Evolutionary conservation across 768 basidiomycete genomes (phyloP).

Genomic region (Mycena galopus): DNA sequence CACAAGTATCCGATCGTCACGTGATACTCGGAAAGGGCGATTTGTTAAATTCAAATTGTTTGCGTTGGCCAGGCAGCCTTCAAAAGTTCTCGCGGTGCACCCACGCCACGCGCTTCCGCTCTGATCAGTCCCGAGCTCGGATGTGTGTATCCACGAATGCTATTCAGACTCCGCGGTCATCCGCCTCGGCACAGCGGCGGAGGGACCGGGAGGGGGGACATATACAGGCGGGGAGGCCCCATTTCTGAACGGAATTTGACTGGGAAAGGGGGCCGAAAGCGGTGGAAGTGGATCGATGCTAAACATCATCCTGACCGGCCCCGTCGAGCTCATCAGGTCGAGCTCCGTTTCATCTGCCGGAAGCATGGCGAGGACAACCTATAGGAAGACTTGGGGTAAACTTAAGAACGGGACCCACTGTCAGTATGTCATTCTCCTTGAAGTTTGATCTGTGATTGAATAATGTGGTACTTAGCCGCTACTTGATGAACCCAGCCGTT

Average conservation of each 20-base stretch:
- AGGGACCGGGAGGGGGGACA: neutral
- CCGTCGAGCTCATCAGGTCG: conserved; percentile 56
- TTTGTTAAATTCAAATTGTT: neutral
- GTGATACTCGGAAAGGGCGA: neutral
- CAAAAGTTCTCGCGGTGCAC: no score
- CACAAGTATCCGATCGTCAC: no score
- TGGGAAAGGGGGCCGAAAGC: conserved; percentile 33
- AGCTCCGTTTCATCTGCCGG: no score
- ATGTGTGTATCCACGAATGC: no score
- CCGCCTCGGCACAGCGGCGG: conserved; percentile 17
- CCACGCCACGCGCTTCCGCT: no score
- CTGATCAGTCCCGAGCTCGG: no score
- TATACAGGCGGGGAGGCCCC: conserved; percentile 18
- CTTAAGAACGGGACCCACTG: no score
- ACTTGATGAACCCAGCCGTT: no score
- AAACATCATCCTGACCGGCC: conserved; percentile 63
- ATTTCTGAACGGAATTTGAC: conserved; percentile 36
- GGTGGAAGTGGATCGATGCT: conserved; percentile 56
- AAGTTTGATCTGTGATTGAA: neutral
- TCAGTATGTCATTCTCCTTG: conserved; percentile 2
- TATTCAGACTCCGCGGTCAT: conserved; percentile 15
- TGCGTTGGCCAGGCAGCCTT: no score
- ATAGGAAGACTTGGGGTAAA: no score
- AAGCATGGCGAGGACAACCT: no score
- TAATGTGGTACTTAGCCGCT: neutral